Evolutionary conservation across 2,329 filamentous ascomycete genomes (phyloP).

Genomic region (Stemphylium lycopersici): DNA sequence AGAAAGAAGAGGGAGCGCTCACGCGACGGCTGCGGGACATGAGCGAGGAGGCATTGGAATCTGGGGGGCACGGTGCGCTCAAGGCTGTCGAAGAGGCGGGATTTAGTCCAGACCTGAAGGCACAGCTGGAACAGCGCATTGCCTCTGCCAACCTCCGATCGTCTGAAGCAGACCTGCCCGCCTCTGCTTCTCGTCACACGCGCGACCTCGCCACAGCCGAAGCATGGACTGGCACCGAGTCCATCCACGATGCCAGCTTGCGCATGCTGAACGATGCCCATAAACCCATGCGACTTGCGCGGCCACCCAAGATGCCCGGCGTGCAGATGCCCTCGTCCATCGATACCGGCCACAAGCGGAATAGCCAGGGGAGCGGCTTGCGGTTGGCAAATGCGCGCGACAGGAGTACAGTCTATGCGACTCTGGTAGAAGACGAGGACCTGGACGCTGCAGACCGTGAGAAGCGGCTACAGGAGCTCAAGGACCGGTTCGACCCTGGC

Average conservation of each 20-base stretch:
- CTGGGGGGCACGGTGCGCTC: slow-evolving; percentile 60
- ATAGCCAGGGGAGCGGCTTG: slow-evolving; percentile 42
- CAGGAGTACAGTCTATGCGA: slow-evolving; percentile 61
- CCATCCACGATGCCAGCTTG: slow-evolving; percentile 73
- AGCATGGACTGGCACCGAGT: slow-evolving; percentile 81
- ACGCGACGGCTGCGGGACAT: slow-evolving; percentile 63
- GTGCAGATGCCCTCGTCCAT: slow-evolving; percentile 36
- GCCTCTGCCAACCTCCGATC: slow-evolving; percentile 62
- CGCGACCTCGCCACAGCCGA: slow-evolving; percentile 69
- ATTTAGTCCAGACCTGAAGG: slow-evolving; percentile 67
- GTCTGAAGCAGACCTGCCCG: slow-evolving; percentile 60
- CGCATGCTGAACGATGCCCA: slow-evolving; percentile 75
- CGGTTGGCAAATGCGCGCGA: slow-evolving; percentile 65
- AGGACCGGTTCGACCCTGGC: slow-evolving; percentile 77
- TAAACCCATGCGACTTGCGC: slow-evolving; percentile 54
- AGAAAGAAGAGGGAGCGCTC: slow-evolving; percentile 60
- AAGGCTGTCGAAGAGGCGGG: slow-evolving; percentile 66
- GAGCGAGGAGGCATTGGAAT: slow-evolving; percentile 64
- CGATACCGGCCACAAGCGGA: slow-evolving; percentile 47
- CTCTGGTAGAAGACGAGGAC: slow-evolving; percentile 57
- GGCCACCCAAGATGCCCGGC: slow-evolving; percentile 24
- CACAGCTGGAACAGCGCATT: slow-evolving; percentile 64
- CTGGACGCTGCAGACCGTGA: slow-evolving; percentile 76
- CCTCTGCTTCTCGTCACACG: slow-evolving; percentile 71
- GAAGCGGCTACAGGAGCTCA: slow-evolving; percentile 72